These are phyloP conservation scores for Grigorovia humatica DNA, from an alignment of 805 yeast species.

Conservation along the genomic window DNA sequence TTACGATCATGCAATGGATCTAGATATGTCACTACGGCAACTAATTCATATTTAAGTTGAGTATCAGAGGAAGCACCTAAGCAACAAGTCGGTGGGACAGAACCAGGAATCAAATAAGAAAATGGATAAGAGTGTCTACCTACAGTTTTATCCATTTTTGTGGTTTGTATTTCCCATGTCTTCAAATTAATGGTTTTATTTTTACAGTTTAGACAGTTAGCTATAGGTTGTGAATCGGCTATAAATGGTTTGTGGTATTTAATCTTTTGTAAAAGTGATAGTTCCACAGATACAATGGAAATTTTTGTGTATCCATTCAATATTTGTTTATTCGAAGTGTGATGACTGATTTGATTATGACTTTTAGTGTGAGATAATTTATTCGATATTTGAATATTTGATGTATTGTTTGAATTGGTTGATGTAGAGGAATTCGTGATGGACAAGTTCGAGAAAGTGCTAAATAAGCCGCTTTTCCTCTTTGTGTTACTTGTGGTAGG, in stretches of 20 bases:
- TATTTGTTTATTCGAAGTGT: conserved; percentile 19
- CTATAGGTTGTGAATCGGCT: conserved; percentile 37
- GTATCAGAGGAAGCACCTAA: conserved; percentile 45
- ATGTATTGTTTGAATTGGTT: conserved; percentile 5
- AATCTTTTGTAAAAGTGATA: conserved; percentile 65
- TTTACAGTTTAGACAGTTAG: conserved; percentile 50
- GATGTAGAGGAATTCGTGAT: conserved; percentile 6
- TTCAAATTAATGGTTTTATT: conserved; percentile 54
- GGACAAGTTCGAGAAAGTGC: conserved; percentile 16
- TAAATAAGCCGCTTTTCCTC: conserved; percentile 12
- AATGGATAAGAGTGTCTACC: conserved; percentile 88
- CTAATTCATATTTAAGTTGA: conserved; percentile 59
- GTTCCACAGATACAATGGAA: conserved; percentile 45
- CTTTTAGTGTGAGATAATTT: conserved; percentile 10
- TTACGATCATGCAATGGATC: conserved; percentile 13
- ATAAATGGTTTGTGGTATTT: conserved; percentile 56
- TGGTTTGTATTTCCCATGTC: conserved; percentile 74
- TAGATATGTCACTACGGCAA: conserved; percentile 47
- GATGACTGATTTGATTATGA: neutral
- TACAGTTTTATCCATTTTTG: conserved; percentile 44
- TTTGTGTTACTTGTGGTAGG: conserved; percentile 5
- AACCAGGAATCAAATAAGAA: conserved; percentile 79
- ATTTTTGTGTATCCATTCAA: conserved; percentile 33
- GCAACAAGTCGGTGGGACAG: conserved; percentile 64
- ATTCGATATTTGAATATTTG: conserved; percentile 5